Conservation (phyloP, 2,329 filamentous ascomycete genomes). For the Hawksworthiomyces lignivorus region DNA sequence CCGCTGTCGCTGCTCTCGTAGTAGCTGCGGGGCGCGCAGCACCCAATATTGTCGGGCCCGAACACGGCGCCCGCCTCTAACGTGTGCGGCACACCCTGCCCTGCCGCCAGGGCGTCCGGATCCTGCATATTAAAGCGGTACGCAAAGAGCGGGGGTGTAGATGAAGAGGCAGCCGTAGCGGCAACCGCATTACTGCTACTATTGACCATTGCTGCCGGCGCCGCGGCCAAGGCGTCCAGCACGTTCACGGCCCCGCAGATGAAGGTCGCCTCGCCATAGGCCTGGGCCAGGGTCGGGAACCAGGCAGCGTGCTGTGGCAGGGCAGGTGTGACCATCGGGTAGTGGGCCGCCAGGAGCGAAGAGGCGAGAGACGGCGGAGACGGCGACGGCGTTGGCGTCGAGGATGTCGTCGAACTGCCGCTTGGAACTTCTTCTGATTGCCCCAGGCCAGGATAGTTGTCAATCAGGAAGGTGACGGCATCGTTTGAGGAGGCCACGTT, state of each 20-base stretch:
- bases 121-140: slow-evolving; percentile 45
- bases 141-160: slow-evolving; percentile 27
- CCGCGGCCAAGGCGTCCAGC: slow-evolving; percentile 27
- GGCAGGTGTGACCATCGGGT: slow-evolving; percentile 11
- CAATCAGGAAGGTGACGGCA: slow-evolving; percentile 32
- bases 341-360: neutral
- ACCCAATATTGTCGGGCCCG: slow-evolving; percentile 31
- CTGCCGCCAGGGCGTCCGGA: slow-evolving; percentile 23
- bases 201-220: too few relatives aligned
- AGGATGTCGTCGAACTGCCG: slow-evolving; percentile 27
- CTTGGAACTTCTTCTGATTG: too few relatives aligned
- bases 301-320: slow-evolving; percentile 33
- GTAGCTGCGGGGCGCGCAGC: slow-evolving; percentile 23
- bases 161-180: neutral
- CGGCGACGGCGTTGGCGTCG: slow-evolving; percentile 30
- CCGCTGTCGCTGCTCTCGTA: slow-evolving; percentile 29
- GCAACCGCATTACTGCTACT: neutral
- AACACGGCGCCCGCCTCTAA: slow-evolving; percentile 42
- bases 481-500: slow-evolving; percentile 28
- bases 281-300: slow-evolving; percentile 34
- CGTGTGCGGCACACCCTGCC: slow-evolving; percentile 41
- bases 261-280: slow-evolving; percentile 40
- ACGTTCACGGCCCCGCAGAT: slow-evolving; percentile 35
- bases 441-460: slow-evolving; percentile 35
- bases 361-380: slow-evolving; percentile 21